These are phyloP conservation scores for Arabidopsis suecica DNA, from an alignment of 345 rosid genomes.

Conservation along the genomic window DNA sequence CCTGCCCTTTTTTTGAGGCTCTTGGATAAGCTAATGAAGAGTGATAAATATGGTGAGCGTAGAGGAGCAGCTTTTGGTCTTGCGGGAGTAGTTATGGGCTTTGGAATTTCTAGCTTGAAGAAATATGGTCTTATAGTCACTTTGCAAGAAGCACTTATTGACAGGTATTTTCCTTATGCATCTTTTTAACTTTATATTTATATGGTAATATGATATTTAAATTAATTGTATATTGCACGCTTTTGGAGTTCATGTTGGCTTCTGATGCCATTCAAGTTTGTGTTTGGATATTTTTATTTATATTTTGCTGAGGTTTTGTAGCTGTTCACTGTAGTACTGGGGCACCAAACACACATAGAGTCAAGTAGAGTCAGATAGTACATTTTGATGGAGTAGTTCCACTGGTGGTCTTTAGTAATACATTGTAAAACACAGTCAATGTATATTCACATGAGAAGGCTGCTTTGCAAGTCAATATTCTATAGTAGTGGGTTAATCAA, in stretches of 20 bases:
- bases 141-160: conserved; percentile 69
- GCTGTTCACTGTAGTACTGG: neutral
- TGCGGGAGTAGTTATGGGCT: conserved; percentile 91
- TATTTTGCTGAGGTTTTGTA: conserved; percentile 8
- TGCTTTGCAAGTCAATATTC: neutral
- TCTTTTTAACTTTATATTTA: neutral
- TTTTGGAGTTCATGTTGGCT: conserved; percentile 1
- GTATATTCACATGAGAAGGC: conserved; percentile 14
- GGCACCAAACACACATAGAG: neutral
- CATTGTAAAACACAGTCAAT: neutral
- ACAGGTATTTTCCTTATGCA: conserved; percentile 60
- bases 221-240: conserved; percentile 6
- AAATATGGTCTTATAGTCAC: conserved; percentile 68
- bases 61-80: conserved; percentile 99
- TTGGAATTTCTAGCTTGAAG: conserved; percentile 89
- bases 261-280: neutral
- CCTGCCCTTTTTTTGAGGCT: conserved; percentile 72
- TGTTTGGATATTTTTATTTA: neutral
- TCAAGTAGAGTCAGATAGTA: neutral
- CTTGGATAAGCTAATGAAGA: conserved; percentile 82
- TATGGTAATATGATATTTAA: conserved; percentile 19
- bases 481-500: neutral
- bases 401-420: conserved; percentile 2
- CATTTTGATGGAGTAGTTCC: conserved; percentile 1
- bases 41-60: conserved; percentile 96